A percentile compares a stretch with the other conserved stretches of the same genome.
These are phyloP conservation scores for Blastobotrys attinorum DNA, from an alignment of 805 yeast species.

Conservation along the genomic window DNA sequence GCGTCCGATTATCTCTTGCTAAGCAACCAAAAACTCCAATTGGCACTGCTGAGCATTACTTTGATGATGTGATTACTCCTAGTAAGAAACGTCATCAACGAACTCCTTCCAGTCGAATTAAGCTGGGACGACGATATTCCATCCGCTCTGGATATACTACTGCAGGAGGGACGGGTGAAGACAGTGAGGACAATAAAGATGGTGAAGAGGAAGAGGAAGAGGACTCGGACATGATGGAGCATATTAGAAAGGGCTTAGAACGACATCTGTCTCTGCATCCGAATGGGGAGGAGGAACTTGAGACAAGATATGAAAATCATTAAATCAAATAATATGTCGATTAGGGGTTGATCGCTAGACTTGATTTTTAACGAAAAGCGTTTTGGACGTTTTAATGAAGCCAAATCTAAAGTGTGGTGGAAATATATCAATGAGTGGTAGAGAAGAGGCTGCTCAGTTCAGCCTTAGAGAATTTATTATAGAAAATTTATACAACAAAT, in stretches of 20 bases:
- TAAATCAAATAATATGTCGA: not conserved
- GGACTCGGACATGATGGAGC: slow-evolving; percentile 14
- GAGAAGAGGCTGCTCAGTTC: too few species aligned
- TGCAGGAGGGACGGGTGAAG: too few species aligned
- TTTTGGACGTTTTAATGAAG: too few species aligned
- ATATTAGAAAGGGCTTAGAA: slow-evolving; percentile 16
- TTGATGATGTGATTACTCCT: slow-evolving; percentile 26
- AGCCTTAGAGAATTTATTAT: too few species aligned
- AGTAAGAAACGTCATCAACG: slow-evolving; percentile 16
- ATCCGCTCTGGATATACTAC: slow-evolving; percentile 8
- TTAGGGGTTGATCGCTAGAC: not conserved
- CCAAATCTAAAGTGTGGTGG: too few species aligned
- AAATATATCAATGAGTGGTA: too few species aligned
- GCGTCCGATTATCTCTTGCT: slow-evolving; percentile 57
- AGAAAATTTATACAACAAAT: too few species aligned
- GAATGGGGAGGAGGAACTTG: slow-evolving; percentile 7
- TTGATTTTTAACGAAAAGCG: too few species aligned
- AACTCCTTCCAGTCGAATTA: slow-evolving; percentile 14
- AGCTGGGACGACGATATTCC: slow-evolving; percentile 16
- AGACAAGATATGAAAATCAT: slow-evolving; percentile 1
- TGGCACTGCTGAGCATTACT: slow-evolving; percentile 29
- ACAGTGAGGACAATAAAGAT: slow-evolving; percentile 3
- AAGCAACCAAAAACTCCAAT: slow-evolving; percentile 27
- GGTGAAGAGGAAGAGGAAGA: slow-evolving; percentile 9
- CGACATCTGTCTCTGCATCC: slow-evolving; percentile 3